A percentile compares a stretch with the other conserved stretches of the same genome.
Evolutionary conservation across 495 filamentous ascomycete genomes (phyloP).

Genomic region (Lasiosphaeriaceae sp.): DNA sequence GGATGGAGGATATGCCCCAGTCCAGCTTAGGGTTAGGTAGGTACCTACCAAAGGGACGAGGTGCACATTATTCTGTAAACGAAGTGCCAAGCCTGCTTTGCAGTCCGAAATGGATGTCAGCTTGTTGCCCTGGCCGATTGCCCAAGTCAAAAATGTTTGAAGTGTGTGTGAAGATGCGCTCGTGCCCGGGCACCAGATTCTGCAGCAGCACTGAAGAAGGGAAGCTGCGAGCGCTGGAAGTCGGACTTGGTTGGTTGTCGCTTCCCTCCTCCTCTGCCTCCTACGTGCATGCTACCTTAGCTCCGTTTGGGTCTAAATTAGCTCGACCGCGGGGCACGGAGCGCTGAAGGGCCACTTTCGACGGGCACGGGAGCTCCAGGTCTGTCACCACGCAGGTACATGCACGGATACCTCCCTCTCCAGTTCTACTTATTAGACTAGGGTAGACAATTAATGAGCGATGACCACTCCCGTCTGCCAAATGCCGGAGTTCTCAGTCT

Average conservation of each 20-base stretch:
- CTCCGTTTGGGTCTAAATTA: conserved; percentile 11
- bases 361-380: background rate
- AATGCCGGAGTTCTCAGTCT: too few species aligned
- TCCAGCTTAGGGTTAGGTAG: background rate
- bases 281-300: background rate
- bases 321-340: conserved; percentile 12
- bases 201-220: background rate
- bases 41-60: too few species aligned
- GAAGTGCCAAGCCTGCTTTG: background rate
- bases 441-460: background rate
- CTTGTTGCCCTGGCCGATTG: too few species aligned
- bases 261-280: background rate
- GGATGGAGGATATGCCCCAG: conserved; percentile 4
- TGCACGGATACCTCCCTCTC: background rate
- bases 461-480: too few species aligned
- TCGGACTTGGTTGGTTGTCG: background rate
- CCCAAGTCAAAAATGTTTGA: conserved; percentile 15
- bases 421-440: background rate
- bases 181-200: conserved; percentile 8
- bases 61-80: too few species aligned
- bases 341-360: conserved; percentile 4
- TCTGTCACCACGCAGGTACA: background rate
- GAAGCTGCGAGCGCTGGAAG: background rate
- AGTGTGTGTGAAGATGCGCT: conserved; percentile 20
- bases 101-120: background rate